These are phyloP conservation scores for Raddia guianensis DNA, from an alignment of 176 grass and related monocot species.

Conservation along the genomic window DNA sequence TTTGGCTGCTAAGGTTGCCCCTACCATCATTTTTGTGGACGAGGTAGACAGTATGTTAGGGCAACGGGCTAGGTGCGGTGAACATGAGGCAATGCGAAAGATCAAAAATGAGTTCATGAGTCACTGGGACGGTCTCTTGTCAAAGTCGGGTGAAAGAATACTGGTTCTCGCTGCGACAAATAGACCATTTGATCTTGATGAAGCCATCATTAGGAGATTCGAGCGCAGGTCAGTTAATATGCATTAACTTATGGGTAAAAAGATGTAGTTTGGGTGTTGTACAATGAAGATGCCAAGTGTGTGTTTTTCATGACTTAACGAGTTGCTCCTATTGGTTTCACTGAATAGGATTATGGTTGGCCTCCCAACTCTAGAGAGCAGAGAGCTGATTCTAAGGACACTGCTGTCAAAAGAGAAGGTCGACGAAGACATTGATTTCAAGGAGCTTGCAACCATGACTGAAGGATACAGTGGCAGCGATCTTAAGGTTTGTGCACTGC, in stretches of 20 bases:
- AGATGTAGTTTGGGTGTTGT: not conserved
- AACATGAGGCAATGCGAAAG: conserved; percentile 96
- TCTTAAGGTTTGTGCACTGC: conserved; percentile 73
- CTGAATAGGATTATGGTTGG: conserved; percentile 92
- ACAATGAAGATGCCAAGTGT: conserved; percentile 1
- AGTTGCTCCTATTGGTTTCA: conserved; percentile 29
- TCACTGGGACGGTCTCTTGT: conserved; percentile 93
- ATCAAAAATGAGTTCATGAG: conserved; percentile 99
- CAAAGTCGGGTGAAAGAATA: conserved; percentile 73
- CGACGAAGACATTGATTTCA: conserved; percentile 60
- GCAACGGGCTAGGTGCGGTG: conserved; percentile 74
- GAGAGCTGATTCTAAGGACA: conserved; percentile 78
- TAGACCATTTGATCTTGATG: conserved; percentile 96
- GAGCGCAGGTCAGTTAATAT: conserved; percentile 76
- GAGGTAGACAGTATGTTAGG: conserved; percentile 98
- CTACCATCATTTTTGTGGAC: conserved; percentile 95
- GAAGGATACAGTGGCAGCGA: conserved; percentile 96
- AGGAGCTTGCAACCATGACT: conserved; percentile 85
- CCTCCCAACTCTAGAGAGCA: conserved; percentile 81
- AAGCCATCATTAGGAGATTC: conserved; percentile 97
- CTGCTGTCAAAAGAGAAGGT: conserved; percentile 89
- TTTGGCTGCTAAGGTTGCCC: conserved; percentile 87
- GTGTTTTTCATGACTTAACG: no score
- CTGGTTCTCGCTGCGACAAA: conserved; percentile 99
- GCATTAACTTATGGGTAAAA: not conserved